Conservation (phyloP, 2,329 filamentous ascomycete species). For the Davidsoniella virescens region DNA sequence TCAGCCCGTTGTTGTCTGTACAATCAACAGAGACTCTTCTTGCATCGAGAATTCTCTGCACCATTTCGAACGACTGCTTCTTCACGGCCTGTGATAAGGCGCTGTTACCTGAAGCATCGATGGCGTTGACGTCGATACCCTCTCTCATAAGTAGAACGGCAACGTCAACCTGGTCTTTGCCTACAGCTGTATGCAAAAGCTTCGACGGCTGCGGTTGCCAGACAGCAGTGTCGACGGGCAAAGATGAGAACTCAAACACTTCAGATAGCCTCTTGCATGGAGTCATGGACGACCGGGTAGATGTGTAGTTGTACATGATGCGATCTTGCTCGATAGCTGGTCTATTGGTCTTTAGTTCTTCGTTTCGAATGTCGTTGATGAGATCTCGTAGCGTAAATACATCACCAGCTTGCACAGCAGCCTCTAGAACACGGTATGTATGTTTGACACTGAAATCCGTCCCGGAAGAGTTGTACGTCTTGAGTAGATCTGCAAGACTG, state of each 20-base stretch:
- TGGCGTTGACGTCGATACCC: not conserved
- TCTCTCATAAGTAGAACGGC: not conserved
- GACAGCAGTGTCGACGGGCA: not conserved
- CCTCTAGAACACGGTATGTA: not conserved
- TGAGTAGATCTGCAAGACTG: not conserved
- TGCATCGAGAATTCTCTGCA: not conserved
- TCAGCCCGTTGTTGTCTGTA: slow-evolving; percentile 1
- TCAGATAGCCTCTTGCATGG: not conserved
- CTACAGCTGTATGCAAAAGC: slow-evolving; percentile 6
- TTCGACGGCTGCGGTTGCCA: not conserved
- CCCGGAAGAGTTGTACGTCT: not conserved
- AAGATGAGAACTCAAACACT: not conserved
- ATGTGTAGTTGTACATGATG: not conserved
- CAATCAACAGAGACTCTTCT: not conserved
- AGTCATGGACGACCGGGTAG: not conserved
- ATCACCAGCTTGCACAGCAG: not conserved
- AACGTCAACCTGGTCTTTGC: not conserved
- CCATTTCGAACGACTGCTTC: not conserved
- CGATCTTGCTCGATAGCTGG: too few species aligned
- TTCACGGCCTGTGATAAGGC: not conserved
- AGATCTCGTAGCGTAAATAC: not conserved
- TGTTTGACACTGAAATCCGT: not conserved
- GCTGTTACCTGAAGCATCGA: not conserved
- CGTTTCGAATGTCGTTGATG: not conserved
- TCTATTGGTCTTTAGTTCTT: not conserved